Percentiles rank a stretch among this genome's conserved stretches.
phyloP scores from a whole-genome alignment of 1,139 yeast genomes.

The Yamadazyma dushanensis region DNA sequence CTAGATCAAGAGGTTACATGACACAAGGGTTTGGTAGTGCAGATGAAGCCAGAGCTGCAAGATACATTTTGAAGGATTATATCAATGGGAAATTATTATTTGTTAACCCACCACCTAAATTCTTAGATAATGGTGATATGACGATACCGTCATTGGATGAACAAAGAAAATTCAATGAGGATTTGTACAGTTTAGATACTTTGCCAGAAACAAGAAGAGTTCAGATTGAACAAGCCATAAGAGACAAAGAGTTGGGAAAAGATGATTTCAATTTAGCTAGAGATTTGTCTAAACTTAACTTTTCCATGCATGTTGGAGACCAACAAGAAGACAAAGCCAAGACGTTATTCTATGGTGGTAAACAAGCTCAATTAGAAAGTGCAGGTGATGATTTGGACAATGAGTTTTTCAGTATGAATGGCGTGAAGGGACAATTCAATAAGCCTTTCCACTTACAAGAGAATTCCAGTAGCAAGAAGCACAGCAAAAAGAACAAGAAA shows the following conservation, averaged over 20 bases:
- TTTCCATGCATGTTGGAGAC: constrained; percentile 69
- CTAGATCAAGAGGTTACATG: constrained; percentile 96
- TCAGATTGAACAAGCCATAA: constrained; percentile 66
- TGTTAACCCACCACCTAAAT: constrained; percentile 81
- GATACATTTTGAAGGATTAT: constrained; percentile 90
- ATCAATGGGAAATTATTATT: constrained; percentile 87
- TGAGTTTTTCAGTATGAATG: constrained; percentile 75
- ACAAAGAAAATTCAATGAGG: constrained; percentile 65
- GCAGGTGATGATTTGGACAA: constrained; percentile 80
- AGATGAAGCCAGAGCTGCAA: constrained; percentile 92
- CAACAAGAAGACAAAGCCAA: constrained; percentile 29
- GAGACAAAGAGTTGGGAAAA: constrained; percentile 49
- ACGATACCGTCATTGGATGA: constrained; percentile 45
- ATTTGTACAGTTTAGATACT: constrained; percentile 61
- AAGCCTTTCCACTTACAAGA: constrained; percentile 71
- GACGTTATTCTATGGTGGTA: constrained; percentile 68
- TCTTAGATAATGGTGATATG: constrained; percentile 40
- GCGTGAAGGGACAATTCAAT: constrained; percentile 60
- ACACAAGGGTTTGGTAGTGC: constrained; percentile 97
- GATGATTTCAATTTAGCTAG: constrained; percentile 62
- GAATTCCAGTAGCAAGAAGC: constrained; percentile 55
- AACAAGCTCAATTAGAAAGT: constrained; percentile 74
- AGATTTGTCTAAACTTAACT: constrained; percentile 72
- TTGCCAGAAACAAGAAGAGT: constrained; percentile 72
- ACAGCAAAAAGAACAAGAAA: constrained; percentile 76